A percentile compares a stretch with the other conserved stretches of the same genome.
Evolutionary conservation across 1,139 yeast species (phyloP).

Genomic region (Torulaspora globosa): DNA sequence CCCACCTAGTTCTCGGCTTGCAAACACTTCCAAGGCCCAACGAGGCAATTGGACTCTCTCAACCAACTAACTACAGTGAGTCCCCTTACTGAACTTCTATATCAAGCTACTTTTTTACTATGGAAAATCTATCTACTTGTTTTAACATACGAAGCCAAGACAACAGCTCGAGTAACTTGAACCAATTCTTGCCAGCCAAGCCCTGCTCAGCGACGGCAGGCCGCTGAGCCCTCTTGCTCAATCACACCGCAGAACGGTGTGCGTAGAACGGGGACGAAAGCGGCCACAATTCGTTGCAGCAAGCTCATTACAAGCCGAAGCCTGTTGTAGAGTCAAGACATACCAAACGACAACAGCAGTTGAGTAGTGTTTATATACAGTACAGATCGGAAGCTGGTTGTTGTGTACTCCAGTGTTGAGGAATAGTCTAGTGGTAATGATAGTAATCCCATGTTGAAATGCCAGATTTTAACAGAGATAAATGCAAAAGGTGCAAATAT

Average conservation of each 20-base stretch:
- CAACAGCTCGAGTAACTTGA: background rate
- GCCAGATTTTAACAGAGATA: constrained; percentile 20
- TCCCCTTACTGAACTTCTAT: background rate
- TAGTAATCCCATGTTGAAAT: constrained; percentile 25
- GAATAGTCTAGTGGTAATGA: too few relatives aligned
- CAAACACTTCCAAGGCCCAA: background rate
- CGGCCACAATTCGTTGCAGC: too few relatives aligned
- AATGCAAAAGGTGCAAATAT: constrained; percentile 15
- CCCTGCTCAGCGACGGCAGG: background rate
- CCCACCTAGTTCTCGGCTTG: background rate
- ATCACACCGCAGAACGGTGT: background rate
- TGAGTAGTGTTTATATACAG: background rate
- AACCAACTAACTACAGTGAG: background rate
- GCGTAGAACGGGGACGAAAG: too few relatives aligned
- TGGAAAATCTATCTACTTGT: background rate
- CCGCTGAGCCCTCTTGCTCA: background rate
- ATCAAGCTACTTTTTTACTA: background rate
- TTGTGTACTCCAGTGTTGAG: too few relatives aligned
- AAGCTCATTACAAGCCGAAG: background rate
- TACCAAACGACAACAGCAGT: background rate
- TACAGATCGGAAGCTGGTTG: background rate
- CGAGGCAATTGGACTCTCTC: background rate
- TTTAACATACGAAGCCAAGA: background rate
- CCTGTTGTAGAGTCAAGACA: background rate
- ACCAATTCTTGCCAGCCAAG: background rate